These are phyloP conservation scores for Citrus cavaleriei DNA, from an alignment of 345 rosid genomes.

Conservation along the genomic window DNA sequence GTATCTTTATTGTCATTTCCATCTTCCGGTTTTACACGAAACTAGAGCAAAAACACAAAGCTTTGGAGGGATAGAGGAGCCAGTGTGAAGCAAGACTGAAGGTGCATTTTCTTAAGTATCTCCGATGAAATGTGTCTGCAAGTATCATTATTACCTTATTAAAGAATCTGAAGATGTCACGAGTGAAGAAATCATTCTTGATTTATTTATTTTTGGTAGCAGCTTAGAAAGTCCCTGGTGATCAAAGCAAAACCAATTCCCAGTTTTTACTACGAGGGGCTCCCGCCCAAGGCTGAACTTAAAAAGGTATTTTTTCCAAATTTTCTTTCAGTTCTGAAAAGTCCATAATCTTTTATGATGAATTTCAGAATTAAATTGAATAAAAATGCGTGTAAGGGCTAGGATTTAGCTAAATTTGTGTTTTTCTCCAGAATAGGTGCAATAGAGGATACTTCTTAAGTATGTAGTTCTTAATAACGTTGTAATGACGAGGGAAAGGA, in stretches of 20 bases:
- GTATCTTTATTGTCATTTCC: slow-evolving; percentile 15
- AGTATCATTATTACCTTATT: neutral
- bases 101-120: slow-evolving; percentile 30
- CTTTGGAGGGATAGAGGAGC: slow-evolving; percentile 69
- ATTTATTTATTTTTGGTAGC: slow-evolving; percentile 22
- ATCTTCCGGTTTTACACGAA: slow-evolving; percentile 65
- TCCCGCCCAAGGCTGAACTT: slow-evolving; percentile 77
- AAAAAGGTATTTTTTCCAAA: slow-evolving; percentile 50
- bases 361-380: neutral
- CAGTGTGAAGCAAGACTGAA: slow-evolving; percentile 73
- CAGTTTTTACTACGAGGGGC: slow-evolving; percentile 80
- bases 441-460: neutral
- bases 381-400: neutral
- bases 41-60: slow-evolving; percentile 77
- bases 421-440: neutral
- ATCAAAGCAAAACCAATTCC: slow-evolving; percentile 92
- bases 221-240: slow-evolving; percentile 78
- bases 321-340: neutral
- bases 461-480: neutral
- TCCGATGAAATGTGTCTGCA: neutral
- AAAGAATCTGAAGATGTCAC: neutral
- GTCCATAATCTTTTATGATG: neutral
- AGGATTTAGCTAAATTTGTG: neutral
- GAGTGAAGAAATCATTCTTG: neutral
- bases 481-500: neutral